Evolutionary conservation across 1,284 basidiomycete genomes (phyloP), one percentile per base, ranked within the genome.

Genomic region (Megacollybia platyphylla): DNA sequence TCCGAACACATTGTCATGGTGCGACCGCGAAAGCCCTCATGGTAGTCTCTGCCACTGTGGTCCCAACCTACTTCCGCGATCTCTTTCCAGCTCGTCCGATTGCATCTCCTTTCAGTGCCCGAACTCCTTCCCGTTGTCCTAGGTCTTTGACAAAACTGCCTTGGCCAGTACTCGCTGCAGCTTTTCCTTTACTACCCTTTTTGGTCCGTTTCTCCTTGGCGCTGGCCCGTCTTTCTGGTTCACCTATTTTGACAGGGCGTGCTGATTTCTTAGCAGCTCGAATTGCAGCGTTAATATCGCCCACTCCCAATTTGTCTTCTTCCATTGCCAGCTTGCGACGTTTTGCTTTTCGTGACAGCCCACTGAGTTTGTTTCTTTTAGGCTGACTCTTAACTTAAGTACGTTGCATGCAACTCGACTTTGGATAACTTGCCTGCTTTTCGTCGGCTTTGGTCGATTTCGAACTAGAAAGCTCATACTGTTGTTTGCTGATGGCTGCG

Each of bases 311-410:
- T 40, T 75, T 76, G 51, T 91, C 88, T 51, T 84, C 77, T 54
- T 92, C 85, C 57, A 76, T 69, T 6, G 85, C 83, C 64, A 92
- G 69, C 64, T 91, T 93, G 53, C 89, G 70, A 46, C 92, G 71
- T 59, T 93, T 94, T 43, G 73, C 77, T 54, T 73, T 78, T 45
- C 92, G 78, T 26, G 90, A 85, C 7, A 96, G 70, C 13, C 90
- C 90, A 36, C 89, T 73, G 52, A 83, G 82, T 55, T 86, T 87
- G 54, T 89, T 80, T 49, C 86, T 74, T 62, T 88, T 90, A 38
- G 79, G 77, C 82, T 87, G 51, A 42, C 47, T 13, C 46, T 24
- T 49, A 30, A 29, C 15, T 35, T 27, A 32, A 17, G 13, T 29
- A 7, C 29, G 37, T 7, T 38, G 13, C 20, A 37, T 37, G 20